Percentiles rank a stretch among this genome's conserved stretches.
These are phyloP conservation scores for Fusarium sublunatum DNA, from an alignment of 2,329 filamentous ascomycete species.

Conservation along the genomic window DNA sequence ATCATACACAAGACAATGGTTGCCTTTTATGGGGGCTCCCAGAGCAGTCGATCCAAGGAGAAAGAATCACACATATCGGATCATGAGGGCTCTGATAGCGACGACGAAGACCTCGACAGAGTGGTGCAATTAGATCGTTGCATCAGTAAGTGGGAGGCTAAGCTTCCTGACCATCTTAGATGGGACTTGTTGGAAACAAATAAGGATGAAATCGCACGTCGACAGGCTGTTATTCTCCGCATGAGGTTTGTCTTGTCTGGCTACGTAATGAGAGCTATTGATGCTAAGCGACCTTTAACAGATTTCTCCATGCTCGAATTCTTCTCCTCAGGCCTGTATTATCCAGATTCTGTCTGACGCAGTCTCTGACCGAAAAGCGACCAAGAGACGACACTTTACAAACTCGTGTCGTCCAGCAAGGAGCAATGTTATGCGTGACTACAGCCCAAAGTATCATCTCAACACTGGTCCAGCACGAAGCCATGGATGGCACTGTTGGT, in stretches of 20 bases:
- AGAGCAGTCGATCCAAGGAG: constrained; percentile 8
- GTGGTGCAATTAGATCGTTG: constrained; percentile 50
- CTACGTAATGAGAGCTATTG: too few relatives aligned
- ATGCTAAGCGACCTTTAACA: constrained; percentile 8
- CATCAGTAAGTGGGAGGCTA: constrained; percentile 49
- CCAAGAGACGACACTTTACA: constrained; percentile 39
- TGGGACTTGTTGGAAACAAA: constrained; percentile 28
- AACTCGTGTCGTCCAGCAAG: constrained; percentile 48
- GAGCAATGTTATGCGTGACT: constrained; percentile 51
- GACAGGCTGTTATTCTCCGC: constrained; percentile 50
- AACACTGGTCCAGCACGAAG: constrained; percentile 47
- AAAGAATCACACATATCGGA: constrained; percentile 16
- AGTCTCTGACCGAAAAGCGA: constrained; percentile 23
- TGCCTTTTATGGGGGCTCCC: constrained; percentile 44
- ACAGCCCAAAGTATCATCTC: constrained; percentile 51
- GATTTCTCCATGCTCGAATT: constrained; percentile 52
- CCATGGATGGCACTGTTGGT: constrained; percentile 48
- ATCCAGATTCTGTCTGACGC: constrained; percentile 48
- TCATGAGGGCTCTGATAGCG: constrained; percentile 5
- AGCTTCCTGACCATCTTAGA: constrained; percentile 44
- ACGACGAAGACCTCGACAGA: constrained; percentile 47
- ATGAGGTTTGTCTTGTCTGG: constrained; percentile 44
- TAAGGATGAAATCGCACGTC: constrained; percentile 43
- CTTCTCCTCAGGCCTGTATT: constrained; percentile 50
- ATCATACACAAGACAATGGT: constrained; percentile 50